A percentile compares a stretch with the other conserved stretches of the same genome.
phyloP scores from a whole-genome alignment of 805 yeast genomes.

The Candida khao-thaluensis region DNA sequence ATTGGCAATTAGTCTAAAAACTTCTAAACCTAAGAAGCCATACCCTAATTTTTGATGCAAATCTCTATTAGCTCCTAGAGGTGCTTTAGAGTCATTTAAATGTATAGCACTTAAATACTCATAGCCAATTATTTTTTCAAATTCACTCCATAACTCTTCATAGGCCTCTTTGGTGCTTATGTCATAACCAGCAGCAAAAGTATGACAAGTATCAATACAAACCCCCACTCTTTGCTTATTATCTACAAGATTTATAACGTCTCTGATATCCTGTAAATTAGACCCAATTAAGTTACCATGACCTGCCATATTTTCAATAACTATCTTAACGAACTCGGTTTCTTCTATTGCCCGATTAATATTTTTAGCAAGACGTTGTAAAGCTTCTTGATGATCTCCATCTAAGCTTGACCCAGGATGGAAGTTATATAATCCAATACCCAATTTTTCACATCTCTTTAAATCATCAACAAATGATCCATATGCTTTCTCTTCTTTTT shows the following conservation, averaged over 20 bases:
- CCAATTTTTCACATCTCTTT: slow-evolving; percentile 78
- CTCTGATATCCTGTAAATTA: slow-evolving; percentile 66
- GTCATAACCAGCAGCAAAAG: slow-evolving; percentile 96
- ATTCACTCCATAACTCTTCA: slow-evolving; percentile 69
- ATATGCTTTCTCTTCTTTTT: slow-evolving; percentile 72
- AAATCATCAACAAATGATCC: slow-evolving; percentile 83
- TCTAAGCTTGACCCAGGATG: slow-evolving; percentile 91
- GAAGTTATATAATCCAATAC: slow-evolving; percentile 83
- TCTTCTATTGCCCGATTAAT: slow-evolving; percentile 74
- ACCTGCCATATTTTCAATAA: slow-evolving; percentile 97
- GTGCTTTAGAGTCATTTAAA: slow-evolving; percentile 93
- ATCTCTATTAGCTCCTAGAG: slow-evolving; percentile 85
- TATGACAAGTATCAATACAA: slow-evolving; percentile 93
- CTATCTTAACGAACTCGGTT: slow-evolving; percentile 80
- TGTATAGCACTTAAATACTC: slow-evolving; percentile 79
- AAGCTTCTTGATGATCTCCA: slow-evolving; percentile 60
- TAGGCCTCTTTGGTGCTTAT: slow-evolving; percentile 58
- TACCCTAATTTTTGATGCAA: slow-evolving; percentile 86
- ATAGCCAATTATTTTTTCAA: slow-evolving; percentile 72
- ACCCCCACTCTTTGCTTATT: slow-evolving; percentile 88
- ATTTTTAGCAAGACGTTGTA: slow-evolving; percentile 69
- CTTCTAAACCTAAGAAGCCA: slow-evolving; percentile 87
- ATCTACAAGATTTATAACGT: slow-evolving; percentile 75
- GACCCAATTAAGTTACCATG: slow-evolving; percentile 90
- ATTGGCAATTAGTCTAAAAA: slow-evolving; percentile 77